Percentiles rank a stretch among this genome's conserved stretches.
These are phyloP conservation scores for Vitis hybrid DNA, from an alignment of 177 flowering plant genomes.

Conservation along the genomic window DNA sequence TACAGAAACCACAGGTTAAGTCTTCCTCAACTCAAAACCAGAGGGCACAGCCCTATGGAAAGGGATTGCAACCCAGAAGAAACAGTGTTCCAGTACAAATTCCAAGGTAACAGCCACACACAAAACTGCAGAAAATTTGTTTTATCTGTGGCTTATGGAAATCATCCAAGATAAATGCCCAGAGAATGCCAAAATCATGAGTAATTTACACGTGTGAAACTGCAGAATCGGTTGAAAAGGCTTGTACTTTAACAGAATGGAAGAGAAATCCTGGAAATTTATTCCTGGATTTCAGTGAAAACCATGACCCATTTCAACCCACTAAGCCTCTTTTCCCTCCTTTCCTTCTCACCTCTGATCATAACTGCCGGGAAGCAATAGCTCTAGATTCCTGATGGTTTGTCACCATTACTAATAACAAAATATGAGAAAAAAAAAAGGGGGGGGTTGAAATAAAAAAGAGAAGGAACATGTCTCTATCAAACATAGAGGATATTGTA, in stretches of 20 bases:
- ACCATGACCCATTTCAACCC: constrained; percentile 16
- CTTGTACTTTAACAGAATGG: constrained; percentile 15
- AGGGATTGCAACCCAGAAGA: constrained; percentile 10
- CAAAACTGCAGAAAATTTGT: constrained; percentile 19
- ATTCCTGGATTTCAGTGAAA: constrained; percentile 61
- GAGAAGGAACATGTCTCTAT: constrained; percentile 18
- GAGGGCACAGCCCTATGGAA: constrained; percentile 5
- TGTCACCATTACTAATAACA: constrained; percentile 33
- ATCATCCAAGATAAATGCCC: constrained; percentile 19
- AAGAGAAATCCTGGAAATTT: constrained; percentile 20
- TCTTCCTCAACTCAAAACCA: constrained; percentile 14
- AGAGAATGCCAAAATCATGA: constrained; percentile 35
- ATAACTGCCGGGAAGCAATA: constrained; percentile 26
- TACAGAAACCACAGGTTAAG: constrained; percentile 10
- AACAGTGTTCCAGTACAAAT: constrained; percentile 1
- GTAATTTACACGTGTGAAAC: constrained; percentile 31
- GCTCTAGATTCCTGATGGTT: constrained; percentile 42
- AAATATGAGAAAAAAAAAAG: neutral
- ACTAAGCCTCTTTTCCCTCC: constrained; percentile 18
- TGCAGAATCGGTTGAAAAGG: constrained; percentile 37
- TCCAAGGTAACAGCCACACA: constrained; percentile 11
- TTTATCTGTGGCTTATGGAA: constrained; percentile 10
- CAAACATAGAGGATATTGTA: constrained; percentile 15
- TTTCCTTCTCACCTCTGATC: constrained; percentile 14
- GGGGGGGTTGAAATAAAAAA: constrained; percentile 6